Evolutionary conservation across 2,329 filamentous ascomycete genomes (phyloP).

Genomic region (Teratosphaeria destructans): DNA sequence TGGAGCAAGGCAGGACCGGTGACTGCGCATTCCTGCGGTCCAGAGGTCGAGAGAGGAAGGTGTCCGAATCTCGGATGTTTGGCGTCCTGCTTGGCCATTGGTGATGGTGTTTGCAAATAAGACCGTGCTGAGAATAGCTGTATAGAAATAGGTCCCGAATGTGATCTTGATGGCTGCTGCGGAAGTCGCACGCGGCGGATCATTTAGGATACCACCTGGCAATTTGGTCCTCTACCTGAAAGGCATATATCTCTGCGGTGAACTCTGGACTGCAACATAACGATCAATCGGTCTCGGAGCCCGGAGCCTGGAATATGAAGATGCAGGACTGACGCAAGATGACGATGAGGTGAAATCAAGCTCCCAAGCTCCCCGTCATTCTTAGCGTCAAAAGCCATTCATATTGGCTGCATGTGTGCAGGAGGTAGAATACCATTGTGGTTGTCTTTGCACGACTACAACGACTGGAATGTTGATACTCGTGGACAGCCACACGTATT

Average conservation of each 20-base stretch:
- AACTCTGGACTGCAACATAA: not conserved
- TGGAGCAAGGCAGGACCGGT: constrained; percentile 47
- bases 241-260: not conserved
- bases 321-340: not conserved
- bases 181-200: not conserved
- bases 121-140: not conserved
- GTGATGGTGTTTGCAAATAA: not conserved
- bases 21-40: constrained; percentile 29
- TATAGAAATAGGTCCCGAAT: not conserved
- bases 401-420: not conserved
- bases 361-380: not conserved
- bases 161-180: not conserved
- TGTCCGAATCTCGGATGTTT: constrained; percentile 10
- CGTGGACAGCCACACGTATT: no score
- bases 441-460: no score
- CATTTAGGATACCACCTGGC: not conserved
- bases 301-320: not conserved
- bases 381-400: not conserved
- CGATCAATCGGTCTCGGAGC: not conserved
- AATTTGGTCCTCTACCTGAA: not conserved
- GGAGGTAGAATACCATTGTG: no score
- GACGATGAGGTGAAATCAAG: not conserved
- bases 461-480: no score
- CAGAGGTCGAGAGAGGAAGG: constrained; percentile 32
- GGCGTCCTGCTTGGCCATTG: not conserved